Conservation (phyloP, 805 yeast species). For the Candida vartiovaarae region DNA sequence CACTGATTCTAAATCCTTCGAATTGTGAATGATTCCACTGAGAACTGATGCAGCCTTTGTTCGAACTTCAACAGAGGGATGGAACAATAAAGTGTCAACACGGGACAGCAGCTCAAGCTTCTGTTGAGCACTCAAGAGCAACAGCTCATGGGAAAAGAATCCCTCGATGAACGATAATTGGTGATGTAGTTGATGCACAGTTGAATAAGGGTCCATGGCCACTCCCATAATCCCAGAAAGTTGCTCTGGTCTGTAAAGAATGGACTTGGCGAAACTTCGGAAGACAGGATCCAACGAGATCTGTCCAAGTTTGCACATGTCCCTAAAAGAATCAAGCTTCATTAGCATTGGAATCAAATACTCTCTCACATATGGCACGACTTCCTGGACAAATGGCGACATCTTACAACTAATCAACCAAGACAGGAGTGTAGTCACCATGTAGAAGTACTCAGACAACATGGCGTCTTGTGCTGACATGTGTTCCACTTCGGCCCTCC, state of each 20-base stretch:
- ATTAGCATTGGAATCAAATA: constrained; percentile 66
- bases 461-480: constrained; percentile 48
- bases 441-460: constrained; percentile 53
- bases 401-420: constrained; percentile 50
- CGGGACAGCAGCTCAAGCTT: constrained; percentile 42
- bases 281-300: constrained; percentile 46
- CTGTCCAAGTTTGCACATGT: constrained; percentile 67
- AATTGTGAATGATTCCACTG: constrained; percentile 68
- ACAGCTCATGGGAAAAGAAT: constrained; percentile 61
- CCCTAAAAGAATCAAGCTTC: constrained; percentile 59
- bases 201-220: constrained; percentile 30
- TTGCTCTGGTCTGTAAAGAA: constrained; percentile 38
- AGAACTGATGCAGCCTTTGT: constrained; percentile 64
- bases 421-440: constrained; percentile 56
- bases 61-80: constrained; percentile 66
- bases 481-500: constrained; percentile 27
- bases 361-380: constrained; percentile 44
- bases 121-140: constrained; percentile 43
- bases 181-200: constrained; percentile 57
- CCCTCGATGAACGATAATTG: constrained; percentile 66
- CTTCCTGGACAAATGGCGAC: constrained; percentile 45
- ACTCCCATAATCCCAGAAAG: constrained; percentile 36
- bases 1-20: constrained; percentile 33
- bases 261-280: constrained; percentile 35
- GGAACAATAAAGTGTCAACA: constrained; percentile 48